Conservation (phyloP, 495 filamentous ascomycete species). For the Immersiella caudata region DNA sequence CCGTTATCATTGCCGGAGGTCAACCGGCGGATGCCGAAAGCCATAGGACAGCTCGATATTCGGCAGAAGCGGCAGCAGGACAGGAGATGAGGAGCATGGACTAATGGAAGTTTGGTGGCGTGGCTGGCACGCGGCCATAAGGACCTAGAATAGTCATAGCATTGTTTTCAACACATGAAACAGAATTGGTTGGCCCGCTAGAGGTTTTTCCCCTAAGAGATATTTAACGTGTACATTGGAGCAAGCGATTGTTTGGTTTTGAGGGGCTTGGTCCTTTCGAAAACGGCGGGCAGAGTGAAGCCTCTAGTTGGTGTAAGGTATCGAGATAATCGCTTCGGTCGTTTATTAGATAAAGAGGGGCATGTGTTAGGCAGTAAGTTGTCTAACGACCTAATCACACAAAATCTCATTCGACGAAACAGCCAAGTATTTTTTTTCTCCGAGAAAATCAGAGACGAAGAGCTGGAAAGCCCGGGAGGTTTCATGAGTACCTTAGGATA, state of each 20-base stretch:
- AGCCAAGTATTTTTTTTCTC: no score
- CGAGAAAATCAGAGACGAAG: no score
- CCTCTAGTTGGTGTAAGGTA: neutral
- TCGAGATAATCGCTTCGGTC: neutral
- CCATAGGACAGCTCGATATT: neutral
- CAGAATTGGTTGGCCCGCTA: neutral
- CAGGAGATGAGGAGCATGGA: constrained; percentile 43
- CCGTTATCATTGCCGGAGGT: neutral
- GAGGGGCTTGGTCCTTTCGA: no score
- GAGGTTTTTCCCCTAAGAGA: neutral
- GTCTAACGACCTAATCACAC: no score
- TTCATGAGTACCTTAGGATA: no score
- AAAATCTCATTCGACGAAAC: no score
- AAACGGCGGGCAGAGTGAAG: neutral
- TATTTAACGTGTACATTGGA: neutral
- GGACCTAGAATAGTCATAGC: neutral
- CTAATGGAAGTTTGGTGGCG: constrained; percentile 9
- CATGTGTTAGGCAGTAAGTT: no score
- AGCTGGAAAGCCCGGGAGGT: no score
- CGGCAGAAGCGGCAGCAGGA: constrained; percentile 15
- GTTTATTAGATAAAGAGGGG: no score
- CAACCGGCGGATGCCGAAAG: neutral
- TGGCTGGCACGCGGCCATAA: neutral
- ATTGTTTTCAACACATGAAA: neutral
- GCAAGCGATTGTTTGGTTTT: neutral